phyloP scores from a whole-genome alignment of 345 rosid genomes.

The Heritiera fomes region DNA sequence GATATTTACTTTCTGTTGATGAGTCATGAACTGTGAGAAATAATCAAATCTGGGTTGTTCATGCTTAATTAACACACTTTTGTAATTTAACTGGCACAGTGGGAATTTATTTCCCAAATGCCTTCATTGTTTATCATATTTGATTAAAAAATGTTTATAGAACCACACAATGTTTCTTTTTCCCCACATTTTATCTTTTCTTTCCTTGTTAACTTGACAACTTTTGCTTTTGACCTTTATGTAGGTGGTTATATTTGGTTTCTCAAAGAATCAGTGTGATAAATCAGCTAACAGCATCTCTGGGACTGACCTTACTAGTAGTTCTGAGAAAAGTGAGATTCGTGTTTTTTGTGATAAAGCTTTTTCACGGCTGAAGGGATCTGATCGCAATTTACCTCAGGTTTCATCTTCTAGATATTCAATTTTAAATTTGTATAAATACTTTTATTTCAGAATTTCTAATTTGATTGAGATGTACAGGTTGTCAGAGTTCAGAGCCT shows the following conservation, averaged over 20 bases:
- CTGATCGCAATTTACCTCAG: conserved; percentile 96
- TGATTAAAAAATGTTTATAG: background rate
- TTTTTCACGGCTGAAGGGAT: conserved; percentile 91
- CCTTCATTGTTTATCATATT: conserved; percentile 7
- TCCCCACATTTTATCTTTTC: background rate
- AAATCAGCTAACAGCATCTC: conserved; percentile 73
- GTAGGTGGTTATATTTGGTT: conserved; percentile 89
- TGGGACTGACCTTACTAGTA: conserved; percentile 77
- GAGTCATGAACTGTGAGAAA: background rate
- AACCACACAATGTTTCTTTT: background rate
- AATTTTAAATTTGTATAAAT: conserved; percentile 19
- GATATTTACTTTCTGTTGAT: conserved; percentile 12
- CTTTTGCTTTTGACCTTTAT: conserved; percentile 20
- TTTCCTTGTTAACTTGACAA: conserved; percentile 13
- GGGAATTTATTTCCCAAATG: conserved; percentile 8
- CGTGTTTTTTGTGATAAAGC: conserved; percentile 93
- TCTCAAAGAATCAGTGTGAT: conserved; percentile 96
- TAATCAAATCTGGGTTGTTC: background rate
- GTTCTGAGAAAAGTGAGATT: conserved; percentile 86
- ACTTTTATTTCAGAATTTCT: conserved; percentile 24
- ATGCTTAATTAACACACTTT: background rate
- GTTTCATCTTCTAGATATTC: conserved; percentile 36
- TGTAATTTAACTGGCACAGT: background rate
- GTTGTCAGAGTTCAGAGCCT: conserved; percentile 89
- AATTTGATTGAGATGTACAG: conserved; percentile 43